Base-by-base conservation (phyloP, 2,329 filamentous ascomycete genomes). In the Aspergillus puulaauensis region DNA sequence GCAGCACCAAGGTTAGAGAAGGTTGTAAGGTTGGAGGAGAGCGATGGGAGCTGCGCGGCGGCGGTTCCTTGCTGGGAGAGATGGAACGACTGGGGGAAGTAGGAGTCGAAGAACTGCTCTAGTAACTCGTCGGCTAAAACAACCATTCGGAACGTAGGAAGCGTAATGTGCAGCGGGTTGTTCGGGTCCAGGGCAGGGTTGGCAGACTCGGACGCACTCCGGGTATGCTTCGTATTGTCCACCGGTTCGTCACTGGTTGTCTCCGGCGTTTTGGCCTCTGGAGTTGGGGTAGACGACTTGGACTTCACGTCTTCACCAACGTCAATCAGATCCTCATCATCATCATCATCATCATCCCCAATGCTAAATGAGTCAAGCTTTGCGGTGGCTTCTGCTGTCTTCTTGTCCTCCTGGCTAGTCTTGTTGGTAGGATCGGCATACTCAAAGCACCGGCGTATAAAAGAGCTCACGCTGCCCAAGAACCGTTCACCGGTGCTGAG, bases 101-200 rank as follows among this genome's bases (percentile, higher is more conserved):
- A 96, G 0, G 91, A 90, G 77, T 99, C 95, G 72, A 99, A 99
- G 77, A 99, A 99, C 66, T 96, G 90, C 69, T 99, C 93, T 6
- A 99, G 85, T 1, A 96, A 83, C 73, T 99, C 95, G 70, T 99
- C 95, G 44, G 95, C 95, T 7, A 99, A 85, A 9, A 99, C 90
- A 3, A 99, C 92, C 95, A 99, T 99, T 64, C 95, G 89, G 83
- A 99, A 99, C 0, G 95, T 99, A 1, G 95, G 95, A 1, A 99
- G 83, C 1, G 95, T 98, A 69, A 99, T 97, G 72, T 97, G 90
- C 0, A 99, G 83, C 6, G 95, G 95, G 62, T 96, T 93, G 24
- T 91, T 88, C 3, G 95, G 95, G 71, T 99, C 93, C 4, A 99
- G 83, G 0, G 95, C 95, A 8, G 88, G 86, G 70, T 99, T 99